Evolutionary conservation across 73 alveolate species (phyloP).

Genomic region (Tetrahymena borealis): DNA sequence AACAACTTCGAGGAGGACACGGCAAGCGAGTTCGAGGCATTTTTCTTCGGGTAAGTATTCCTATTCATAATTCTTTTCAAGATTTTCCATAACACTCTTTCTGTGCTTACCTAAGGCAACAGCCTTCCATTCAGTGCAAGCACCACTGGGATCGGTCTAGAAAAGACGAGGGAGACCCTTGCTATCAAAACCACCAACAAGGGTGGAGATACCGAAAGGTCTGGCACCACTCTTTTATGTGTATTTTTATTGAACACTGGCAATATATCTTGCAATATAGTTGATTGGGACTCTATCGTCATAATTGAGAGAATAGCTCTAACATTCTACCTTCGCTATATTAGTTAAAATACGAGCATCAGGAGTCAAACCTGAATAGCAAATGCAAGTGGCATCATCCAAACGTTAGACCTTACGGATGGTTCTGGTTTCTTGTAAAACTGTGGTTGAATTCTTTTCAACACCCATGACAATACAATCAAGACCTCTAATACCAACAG

Average conservation of each 20-base stretch:
- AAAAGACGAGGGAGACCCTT: slow-evolving; percentile 74
- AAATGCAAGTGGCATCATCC: slow-evolving; percentile 82
- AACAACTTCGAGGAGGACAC: slow-evolving; percentile 84
- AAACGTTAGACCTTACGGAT: slow-evolving; percentile 75
- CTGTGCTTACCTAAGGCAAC: slow-evolving; percentile 89
- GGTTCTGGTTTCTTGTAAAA: slow-evolving; percentile 89
- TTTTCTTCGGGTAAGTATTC: slow-evolving; percentile 67
- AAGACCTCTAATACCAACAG: slow-evolving; percentile 85
- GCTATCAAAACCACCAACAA: slow-evolving; percentile 84
- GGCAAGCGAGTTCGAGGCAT: background rate
- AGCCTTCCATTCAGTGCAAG: slow-evolving; percentile 91
- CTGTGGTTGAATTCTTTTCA: slow-evolving; percentile 88
- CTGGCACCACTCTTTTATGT: slow-evolving; percentile 95
- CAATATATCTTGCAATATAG: slow-evolving; percentile 82
- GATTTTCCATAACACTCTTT: slow-evolving; percentile 71
- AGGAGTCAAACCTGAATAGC: slow-evolving; percentile 95
- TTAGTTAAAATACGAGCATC: slow-evolving; percentile 92
- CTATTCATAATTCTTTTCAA: slow-evolving; percentile 80
- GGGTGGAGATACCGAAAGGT: slow-evolving; percentile 92
- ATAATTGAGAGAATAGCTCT: slow-evolving; percentile 70
- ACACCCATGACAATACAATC: slow-evolving; percentile 85
- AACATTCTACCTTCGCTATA: slow-evolving; percentile 83
- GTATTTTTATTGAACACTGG: slow-evolving; percentile 76
- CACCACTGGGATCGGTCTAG: slow-evolving; percentile 95
- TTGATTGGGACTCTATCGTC: slow-evolving; percentile 89